A percentile compares a stretch with the other conserved stretches of the same genome.
Evolutionary conservation across 768 basidiomycete species (phyloP).

Genomic region (Gloeostereum incarnatum): DNA sequence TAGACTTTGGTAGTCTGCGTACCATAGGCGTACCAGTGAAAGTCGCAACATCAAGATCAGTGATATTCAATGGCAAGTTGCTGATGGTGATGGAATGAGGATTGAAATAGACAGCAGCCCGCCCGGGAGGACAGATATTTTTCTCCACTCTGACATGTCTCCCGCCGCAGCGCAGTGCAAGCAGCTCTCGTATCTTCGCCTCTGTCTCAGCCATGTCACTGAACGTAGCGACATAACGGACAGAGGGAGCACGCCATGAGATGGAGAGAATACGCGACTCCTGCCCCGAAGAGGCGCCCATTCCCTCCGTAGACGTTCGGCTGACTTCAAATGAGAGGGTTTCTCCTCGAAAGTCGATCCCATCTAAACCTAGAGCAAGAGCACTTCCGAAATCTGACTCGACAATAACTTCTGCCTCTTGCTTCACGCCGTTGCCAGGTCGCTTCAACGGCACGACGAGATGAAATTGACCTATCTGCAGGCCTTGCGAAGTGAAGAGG

Average conservation of each 20-base stretch:
- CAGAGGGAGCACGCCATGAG: slow-evolving; percentile 42
- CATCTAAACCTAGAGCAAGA: slow-evolving; percentile 35
- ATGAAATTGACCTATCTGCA: slow-evolving; percentile 22
- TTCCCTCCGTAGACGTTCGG: slow-evolving; percentile 26
- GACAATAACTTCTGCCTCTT: slow-evolving; percentile 34
- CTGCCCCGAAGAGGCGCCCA: slow-evolving; percentile 24
- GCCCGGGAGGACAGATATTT: slow-evolving; percentile 27
- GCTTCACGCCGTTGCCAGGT: slow-evolving; percentile 14
- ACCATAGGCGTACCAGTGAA: slow-evolving; percentile 20
- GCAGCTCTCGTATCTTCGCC: slow-evolving; percentile 23
- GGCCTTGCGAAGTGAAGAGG: slow-evolving; percentile 33
- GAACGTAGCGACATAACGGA: slow-evolving; percentile 35
- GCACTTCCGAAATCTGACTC: slow-evolving; percentile 28
- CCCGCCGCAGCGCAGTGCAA: slow-evolving; percentile 24
- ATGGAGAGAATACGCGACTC: slow-evolving; percentile 33
- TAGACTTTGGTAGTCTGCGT: slow-evolving; percentile 13
- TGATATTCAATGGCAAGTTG: slow-evolving; percentile 23
- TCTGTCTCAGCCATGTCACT: slow-evolving; percentile 18
- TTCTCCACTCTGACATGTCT: slow-evolving; percentile 38
- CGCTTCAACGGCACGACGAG: slow-evolving; percentile 22
- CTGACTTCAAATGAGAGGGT: slow-evolving; percentile 31
- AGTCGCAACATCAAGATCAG: slow-evolving; percentile 14
- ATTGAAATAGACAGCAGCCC: slow-evolving; percentile 14
- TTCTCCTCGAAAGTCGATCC: slow-evolving; percentile 35
- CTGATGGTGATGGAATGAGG: slow-evolving; percentile 31